Evolutionary conservation across 192 early-diverging fungal genomes (phyloP).

Genomic region (Coemansia sp.): DNA sequence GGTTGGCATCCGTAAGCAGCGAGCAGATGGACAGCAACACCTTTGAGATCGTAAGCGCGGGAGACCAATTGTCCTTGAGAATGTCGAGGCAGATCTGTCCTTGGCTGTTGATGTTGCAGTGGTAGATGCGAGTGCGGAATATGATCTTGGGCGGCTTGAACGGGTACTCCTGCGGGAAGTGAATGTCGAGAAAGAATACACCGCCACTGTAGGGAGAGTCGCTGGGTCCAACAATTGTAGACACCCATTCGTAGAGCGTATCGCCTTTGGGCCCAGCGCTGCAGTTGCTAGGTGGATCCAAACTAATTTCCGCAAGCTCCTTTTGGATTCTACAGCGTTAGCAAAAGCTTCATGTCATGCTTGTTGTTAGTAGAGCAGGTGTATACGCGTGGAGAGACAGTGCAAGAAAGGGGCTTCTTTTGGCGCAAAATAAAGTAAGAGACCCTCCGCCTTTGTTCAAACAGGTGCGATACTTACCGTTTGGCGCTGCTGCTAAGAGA

Average conservation of each 20-base stretch:
- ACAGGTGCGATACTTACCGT: constrained; percentile 46
- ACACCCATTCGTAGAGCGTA: constrained; percentile 93
- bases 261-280: constrained; percentile 95
- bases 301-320: constrained; percentile 94
- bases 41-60: constrained; percentile 97
- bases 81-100: constrained; percentile 99
- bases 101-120: constrained; percentile 99
- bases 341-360: neutral
- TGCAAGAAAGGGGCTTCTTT: neutral
- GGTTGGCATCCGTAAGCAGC: constrained; percentile 97
- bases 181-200: constrained; percentile 96
- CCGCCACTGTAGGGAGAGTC: constrained; percentile 93
- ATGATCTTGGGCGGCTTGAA: constrained; percentile 99
- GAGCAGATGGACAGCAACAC: constrained; percentile 97
- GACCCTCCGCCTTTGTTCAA: neutral
- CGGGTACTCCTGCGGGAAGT: constrained; percentile 97
- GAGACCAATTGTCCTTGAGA: constrained; percentile 98
- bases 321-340: constrained; percentile 80
- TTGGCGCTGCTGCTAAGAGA: constrained; percentile 66
- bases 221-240: constrained; percentile 96
- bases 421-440: neutral
- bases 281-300: constrained; percentile 97
- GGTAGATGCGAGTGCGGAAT: constrained; percentile 97
- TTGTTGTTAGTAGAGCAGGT: neutral
- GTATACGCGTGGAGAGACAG: neutral